phyloP scores from a whole-genome alignment of 163 green algal species.

The Trebouxiophyceae sp. region DNA sequence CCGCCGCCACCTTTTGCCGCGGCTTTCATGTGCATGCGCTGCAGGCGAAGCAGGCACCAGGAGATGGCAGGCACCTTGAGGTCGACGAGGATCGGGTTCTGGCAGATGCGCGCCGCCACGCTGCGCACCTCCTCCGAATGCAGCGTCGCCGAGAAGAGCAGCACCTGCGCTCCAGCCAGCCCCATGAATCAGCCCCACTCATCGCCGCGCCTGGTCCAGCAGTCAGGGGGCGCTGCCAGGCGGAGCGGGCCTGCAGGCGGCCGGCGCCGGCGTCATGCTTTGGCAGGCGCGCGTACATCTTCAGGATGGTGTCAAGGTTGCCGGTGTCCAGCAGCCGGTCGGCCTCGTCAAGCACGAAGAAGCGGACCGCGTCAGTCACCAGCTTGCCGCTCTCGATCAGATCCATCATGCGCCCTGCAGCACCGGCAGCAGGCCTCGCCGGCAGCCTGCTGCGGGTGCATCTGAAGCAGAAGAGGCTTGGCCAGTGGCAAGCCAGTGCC shows the following conservation, averaged over 20 bases:
- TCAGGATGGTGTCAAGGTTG: conserved; percentile 50
- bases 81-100: conserved; percentile 63
- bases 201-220: no score
- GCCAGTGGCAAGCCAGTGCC: no score
- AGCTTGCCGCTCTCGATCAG: conserved; percentile 69
- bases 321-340: conserved; percentile 70
- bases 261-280: conserved; percentile 47
- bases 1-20: no score
- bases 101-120: conserved; percentile 51
- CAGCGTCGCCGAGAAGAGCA: conserved; percentile 86
- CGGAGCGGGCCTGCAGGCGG: conserved; percentile 42
- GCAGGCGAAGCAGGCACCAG: not conserved
- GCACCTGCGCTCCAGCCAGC: no score
- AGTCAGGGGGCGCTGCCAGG: not conserved
- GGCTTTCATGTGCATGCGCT: no score
- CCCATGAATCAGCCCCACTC: no score
- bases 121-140: conserved; percentile 61
- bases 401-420: conserved; percentile 55
- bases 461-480: no score
- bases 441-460: no score
- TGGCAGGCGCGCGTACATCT: conserved; percentile 61
- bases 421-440: no score
- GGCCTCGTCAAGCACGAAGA: conserved; percentile 83
- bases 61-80: conserved; percentile 63
- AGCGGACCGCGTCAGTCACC: conserved; percentile 40